phyloP scores from a whole-genome alignment of 164 flowering plant genomes.

The Nelumbo lutea region DNA sequence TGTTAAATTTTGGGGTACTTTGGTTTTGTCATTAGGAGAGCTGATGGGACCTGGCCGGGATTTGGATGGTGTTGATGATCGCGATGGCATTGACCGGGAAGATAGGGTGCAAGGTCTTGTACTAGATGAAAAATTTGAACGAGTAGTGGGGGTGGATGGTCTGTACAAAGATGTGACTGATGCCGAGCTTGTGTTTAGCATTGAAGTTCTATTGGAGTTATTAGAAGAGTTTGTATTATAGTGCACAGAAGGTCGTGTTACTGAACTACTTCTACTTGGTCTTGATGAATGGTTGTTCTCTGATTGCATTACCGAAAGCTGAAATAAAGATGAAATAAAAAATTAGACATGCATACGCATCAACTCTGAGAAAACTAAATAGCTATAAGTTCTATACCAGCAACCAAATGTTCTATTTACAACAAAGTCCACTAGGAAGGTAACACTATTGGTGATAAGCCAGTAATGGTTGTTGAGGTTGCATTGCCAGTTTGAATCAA shows the following conservation, averaged over 20 bases:
- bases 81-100: constrained; percentile 46
- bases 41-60: constrained; percentile 38
- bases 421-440: too few relatives aligned
- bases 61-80: constrained; percentile 74
- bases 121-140: constrained; percentile 34
- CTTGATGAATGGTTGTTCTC: constrained; percentile 50
- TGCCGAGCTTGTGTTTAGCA: constrained; percentile 86
- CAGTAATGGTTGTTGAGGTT: too few relatives aligned
- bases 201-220: constrained; percentile 37
- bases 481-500: too few relatives aligned
- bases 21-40: constrained; percentile 46
- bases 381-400: not conserved
- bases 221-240: constrained; percentile 40
- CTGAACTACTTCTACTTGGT: constrained; percentile 82
- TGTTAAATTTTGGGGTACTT: constrained; percentile 52
- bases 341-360: not conserved
- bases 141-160: constrained; percentile 74
- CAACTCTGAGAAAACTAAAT: not conserved
- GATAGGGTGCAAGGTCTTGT: constrained; percentile 68
- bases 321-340: constrained; percentile 23
- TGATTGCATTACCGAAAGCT: constrained; percentile 74
- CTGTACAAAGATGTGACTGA: constrained; percentile 78
- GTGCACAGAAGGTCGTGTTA: constrained; percentile 49
- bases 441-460: too few relatives aligned
- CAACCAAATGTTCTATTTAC: not conserved